Conservation (phyloP, 805 yeast species). For the Priceomyces melissophilus region DNA sequence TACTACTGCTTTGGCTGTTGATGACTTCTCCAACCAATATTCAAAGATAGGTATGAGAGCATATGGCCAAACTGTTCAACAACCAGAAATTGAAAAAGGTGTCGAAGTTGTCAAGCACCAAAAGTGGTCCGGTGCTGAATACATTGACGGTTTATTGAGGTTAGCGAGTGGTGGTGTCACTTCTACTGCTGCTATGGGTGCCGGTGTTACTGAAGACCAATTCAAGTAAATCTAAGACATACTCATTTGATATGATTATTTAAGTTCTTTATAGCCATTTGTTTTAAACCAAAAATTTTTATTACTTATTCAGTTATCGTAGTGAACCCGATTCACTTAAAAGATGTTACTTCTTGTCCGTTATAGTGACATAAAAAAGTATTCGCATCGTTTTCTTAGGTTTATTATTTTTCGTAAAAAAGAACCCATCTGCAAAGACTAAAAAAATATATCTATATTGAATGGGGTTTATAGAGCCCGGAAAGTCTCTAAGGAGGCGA, state of each 20-base stretch:
- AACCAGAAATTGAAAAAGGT: conserved; percentile 79
- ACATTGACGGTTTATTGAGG: conserved; percentile 85
- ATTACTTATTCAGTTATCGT: background rate
- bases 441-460: background rate
- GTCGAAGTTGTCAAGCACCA: conserved; percentile 98
- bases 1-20: conserved; percentile 89
- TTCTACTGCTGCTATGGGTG: conserved; percentile 97
- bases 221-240: conserved; percentile 49
- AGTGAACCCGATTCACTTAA: too few species aligned
- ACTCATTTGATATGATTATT: background rate
- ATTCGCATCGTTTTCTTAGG: background rate
- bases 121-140: conserved; percentile 98
- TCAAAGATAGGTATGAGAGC: conserved; percentile 90
- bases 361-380: background rate
- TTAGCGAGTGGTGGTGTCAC: conserved; percentile 92
- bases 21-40: conserved; percentile 76
- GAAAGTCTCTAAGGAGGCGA: conserved; percentile 17
- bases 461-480: conserved; percentile 27
- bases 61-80: conserved; percentile 84
- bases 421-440: background rate
- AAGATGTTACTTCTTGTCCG: too few species aligned
- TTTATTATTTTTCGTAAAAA: background rate
- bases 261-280: background rate
- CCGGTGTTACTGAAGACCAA: conserved; percentile 97
- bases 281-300: background rate